These are phyloP conservation scores for Jamesozyma jinghongensis DNA, from an alignment of 805 yeast species.

Conservation along the genomic window DNA sequence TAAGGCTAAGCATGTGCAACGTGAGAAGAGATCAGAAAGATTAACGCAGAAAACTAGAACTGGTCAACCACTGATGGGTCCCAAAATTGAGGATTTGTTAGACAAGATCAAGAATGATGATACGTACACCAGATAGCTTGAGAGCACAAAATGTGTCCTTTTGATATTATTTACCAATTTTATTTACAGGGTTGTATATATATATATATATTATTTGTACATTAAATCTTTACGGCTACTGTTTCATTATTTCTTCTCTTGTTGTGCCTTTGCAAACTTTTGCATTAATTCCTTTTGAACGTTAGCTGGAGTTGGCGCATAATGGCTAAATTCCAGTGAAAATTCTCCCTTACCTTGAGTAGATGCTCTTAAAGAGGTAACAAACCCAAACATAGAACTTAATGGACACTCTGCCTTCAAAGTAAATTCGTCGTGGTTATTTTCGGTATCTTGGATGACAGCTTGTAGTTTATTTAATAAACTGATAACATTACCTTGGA, in stretches of 20 bases:
- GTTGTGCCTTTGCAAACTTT: constrained; percentile 56
- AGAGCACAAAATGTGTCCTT: neutral
- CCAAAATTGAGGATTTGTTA: constrained; percentile 67
- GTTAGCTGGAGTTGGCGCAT: constrained; percentile 84
- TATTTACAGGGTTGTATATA: constrained; percentile 5
- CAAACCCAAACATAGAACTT: constrained; percentile 93
- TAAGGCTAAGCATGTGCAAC: constrained; percentile 33
- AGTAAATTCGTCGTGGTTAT: constrained; percentile 89
- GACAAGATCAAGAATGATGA: constrained; percentile 61
- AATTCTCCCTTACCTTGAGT: constrained; percentile 99
- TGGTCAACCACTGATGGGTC: constrained; percentile 91
- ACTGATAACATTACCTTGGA: constrained; percentile 90
- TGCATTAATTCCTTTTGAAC: constrained; percentile 85
- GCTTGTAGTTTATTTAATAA: constrained; percentile 88
- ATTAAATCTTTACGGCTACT: neutral
- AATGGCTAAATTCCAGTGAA: constrained; percentile 86
- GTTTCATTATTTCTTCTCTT: constrained; percentile 25
- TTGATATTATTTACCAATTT: neutral
- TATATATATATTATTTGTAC: neutral
- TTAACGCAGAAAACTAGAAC: constrained; percentile 48
- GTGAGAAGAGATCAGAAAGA: constrained; percentile 37
- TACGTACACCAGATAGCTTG: constrained; percentile 22
- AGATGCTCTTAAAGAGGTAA: constrained; percentile 87
- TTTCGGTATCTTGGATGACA: constrained; percentile 86
- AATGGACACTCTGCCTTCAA: constrained; percentile 93